These are phyloP conservation scores for Xenoacremonium recifei DNA, from an alignment of 2,329 filamentous ascomycete genomes.

Conservation along the genomic window DNA sequence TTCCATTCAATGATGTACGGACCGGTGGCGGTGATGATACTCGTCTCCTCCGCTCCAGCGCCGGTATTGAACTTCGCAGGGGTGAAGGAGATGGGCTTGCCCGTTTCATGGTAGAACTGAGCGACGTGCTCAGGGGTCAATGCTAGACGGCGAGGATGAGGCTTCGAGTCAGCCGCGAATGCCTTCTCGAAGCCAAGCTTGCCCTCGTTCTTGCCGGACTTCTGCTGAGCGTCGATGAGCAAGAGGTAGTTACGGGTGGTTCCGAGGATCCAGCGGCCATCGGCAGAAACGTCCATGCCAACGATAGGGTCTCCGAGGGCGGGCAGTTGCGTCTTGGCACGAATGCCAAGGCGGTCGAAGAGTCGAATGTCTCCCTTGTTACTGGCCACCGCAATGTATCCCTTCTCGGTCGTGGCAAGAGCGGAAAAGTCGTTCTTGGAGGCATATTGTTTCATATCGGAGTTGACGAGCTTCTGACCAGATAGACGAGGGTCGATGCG, in stretches of 20 bases:
- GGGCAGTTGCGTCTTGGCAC: slow-evolving; percentile 95
- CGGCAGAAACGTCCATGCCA: slow-evolving; percentile 90
- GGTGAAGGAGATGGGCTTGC: slow-evolving; percentile 81
- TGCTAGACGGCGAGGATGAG: slow-evolving; percentile 85
- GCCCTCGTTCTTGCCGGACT: slow-evolving; percentile 91
- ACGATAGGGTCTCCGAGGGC: slow-evolving; percentile 94
- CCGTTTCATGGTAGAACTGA: slow-evolving; percentile 96
- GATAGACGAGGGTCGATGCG: slow-evolving; percentile 87
- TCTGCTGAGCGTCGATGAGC: slow-evolving; percentile 87
- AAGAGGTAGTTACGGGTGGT: slow-evolving; percentile 94
- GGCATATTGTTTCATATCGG: slow-evolving; percentile 90
- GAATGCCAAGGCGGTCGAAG: slow-evolving; percentile 94
- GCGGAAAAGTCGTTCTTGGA: slow-evolving; percentile 98
- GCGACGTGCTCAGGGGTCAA: slow-evolving; percentile 90
- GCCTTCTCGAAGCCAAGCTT: slow-evolving; percentile 96
- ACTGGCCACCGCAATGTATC: slow-evolving; percentile 93
- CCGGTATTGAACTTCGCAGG: slow-evolving; percentile 93
- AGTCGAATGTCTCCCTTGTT: slow-evolving; percentile 97
- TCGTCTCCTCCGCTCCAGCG: slow-evolving; percentile 77
- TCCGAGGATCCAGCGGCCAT: slow-evolving; percentile 92
- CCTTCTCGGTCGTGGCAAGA: slow-evolving; percentile 91
- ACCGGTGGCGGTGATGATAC: slow-evolving; percentile 93
- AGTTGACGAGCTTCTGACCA: slow-evolving; percentile 89
- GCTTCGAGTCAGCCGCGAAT: slow-evolving; percentile 90
- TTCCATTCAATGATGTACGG: slow-evolving; percentile 98